phyloP scores from a whole-genome alignment of 108 stramenopile species.

The Nitzschia inconspicua region DNA sequence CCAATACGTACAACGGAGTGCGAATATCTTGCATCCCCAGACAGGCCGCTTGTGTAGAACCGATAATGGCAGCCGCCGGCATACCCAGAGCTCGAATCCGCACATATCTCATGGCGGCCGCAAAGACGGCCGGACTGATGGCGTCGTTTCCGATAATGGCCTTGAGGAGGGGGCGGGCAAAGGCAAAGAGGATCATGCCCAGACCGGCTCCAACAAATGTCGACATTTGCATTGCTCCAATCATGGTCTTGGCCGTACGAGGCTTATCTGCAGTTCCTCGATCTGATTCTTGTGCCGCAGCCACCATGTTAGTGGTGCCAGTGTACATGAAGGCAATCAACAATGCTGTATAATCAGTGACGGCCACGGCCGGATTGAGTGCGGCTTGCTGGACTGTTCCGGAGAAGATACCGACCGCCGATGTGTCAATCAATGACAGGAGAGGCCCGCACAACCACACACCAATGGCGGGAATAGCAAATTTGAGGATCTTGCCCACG shows the following conservation, averaged over 20 bases:
- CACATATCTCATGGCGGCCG: conserved; percentile 75
- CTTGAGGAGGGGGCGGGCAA: conserved; percentile 39
- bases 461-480: conserved; percentile 81
- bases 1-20: conserved; percentile 69
- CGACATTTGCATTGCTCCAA: conserved; percentile 66
- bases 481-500: conserved; percentile 65
- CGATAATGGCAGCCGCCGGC: conserved; percentile 79
- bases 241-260: conserved; percentile 41
- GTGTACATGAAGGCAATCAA: conserved; percentile 85
- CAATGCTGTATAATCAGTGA: conserved; percentile 71
- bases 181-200: conserved; percentile 45
- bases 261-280: conserved; percentile 17
- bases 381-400: conserved; percentile 86
- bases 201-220: conserved; percentile 58
- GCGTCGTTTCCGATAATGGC: conserved; percentile 76
- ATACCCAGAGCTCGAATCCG: conserved; percentile 80
- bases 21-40: conserved; percentile 76
- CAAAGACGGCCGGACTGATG: conserved; percentile 60
- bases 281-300: conserved; percentile 61
- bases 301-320: conserved; percentile 79
- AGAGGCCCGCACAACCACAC: conserved; percentile 82
- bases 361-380: conserved; percentile 74
- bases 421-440: conserved; percentile 80
- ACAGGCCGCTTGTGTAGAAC: conserved; percentile 77
- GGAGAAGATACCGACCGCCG: conserved; percentile 67